Evolutionary conservation across 106 monocot genomes (phyloP).

Genomic region (Narthecium ossifragum): DNA sequence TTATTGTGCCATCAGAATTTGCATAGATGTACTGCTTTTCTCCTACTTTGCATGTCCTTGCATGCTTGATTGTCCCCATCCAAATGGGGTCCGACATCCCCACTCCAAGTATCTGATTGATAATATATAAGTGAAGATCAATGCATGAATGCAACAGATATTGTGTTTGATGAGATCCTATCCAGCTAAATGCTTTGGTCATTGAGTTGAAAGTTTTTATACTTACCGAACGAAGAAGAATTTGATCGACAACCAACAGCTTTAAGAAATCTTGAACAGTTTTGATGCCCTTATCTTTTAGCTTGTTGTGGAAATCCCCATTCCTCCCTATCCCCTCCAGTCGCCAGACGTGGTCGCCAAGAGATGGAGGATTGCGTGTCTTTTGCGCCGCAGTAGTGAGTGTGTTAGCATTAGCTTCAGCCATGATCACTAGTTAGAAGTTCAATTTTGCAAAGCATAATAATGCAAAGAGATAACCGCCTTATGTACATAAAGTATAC

Average conservation of each 20-base stretch:
- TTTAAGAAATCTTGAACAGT: constrained; percentile 8
- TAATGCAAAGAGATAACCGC: too few species aligned
- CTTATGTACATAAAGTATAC: too few species aligned
- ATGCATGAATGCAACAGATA: neutral
- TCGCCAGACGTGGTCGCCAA: neutral
- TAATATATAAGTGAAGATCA: neutral
- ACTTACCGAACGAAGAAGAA: neutral
- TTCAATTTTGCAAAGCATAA: too few species aligned
- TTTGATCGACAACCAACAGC: neutral
- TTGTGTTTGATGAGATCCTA: too few species aligned
- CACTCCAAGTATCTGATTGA: too few species aligned
- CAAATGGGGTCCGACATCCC: too few species aligned
- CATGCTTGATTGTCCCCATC: too few species aligned
- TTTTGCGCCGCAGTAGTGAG: neutral
- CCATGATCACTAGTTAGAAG: too few species aligned
- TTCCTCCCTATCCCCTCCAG: neutral
- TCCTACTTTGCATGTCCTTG: too few species aligned
- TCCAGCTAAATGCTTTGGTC: neutral
- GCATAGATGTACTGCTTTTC: too few species aligned
- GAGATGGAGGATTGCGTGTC: neutral
- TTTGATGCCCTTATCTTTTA: neutral
- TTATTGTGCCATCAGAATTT: too few species aligned
- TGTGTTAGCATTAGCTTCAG: too few species aligned
- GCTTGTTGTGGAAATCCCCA: constrained; percentile 1
- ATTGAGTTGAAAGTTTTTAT: neutral